Evolutionary conservation across 2,329 filamentous ascomycete genomes (phyloP), one percentile per base, ranked within the genome.

Genomic region (Paraphoma chrysanthemicola): DNA sequence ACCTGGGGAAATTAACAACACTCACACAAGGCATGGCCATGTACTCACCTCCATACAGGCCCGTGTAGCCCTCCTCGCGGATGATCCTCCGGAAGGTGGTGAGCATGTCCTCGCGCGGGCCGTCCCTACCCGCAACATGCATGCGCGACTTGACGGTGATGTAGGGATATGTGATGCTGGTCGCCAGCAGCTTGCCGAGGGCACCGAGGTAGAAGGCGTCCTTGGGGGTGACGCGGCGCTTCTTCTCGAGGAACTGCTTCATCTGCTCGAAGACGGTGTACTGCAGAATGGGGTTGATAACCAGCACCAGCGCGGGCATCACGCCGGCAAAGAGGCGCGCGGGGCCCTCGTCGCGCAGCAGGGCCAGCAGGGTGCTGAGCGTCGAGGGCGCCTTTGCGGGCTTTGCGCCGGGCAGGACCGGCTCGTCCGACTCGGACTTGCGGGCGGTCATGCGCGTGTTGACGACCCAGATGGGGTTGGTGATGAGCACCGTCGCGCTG

Each of bases 251-350:
- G 28, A 85, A 71, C 76, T 98, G 97, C 86, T 97, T 98, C 81
- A 98, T 83, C 83, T 99, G 94, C 84, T 99, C 95, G 71, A 98
- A 99, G 53, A 99, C 90, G 14, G 95, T 99, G 80, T 99, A 99
- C 81, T 99, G 95, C 63, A 99, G 82, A 66, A 99, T 99, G 4
- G 95, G 95, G 82, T 99, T 99, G 81, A 97, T 93, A 72, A 99
- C 95, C 62, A 99, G 84, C 65, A 99, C 88, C 66, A 99, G 82
- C 0, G 95, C 95, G 9, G 95, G 95, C 56, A 97, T 85, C 50
- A 99, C 94, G 59, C 95, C 95, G 4, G 93, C 85, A 77, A 99
- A 99, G 33, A 99, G 86, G 9, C 93, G 91, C 71, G 85, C 82
- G 18, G 90, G 89, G 0, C 95, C 95, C 73, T 99, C 95, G 50